Conservation (phyloP, 331 rosid genomes). For the Cydonia oblonga region DNA sequence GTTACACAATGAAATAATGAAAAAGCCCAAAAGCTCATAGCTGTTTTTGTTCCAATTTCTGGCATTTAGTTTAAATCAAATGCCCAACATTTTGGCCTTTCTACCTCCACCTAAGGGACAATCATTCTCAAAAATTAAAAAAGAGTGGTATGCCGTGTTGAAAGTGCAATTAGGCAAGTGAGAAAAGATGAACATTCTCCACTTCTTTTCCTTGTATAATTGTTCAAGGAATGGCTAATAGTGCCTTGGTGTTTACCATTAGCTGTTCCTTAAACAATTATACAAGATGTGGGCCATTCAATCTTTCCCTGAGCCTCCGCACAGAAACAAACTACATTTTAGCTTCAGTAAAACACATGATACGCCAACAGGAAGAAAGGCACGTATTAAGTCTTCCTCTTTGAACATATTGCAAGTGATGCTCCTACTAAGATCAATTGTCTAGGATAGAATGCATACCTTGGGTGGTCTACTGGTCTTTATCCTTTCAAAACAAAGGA, state of each 20-base stretch:
- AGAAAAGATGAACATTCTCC: not conserved
- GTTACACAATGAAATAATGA: not conserved
- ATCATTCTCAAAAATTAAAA: not conserved
- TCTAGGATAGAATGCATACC: not conserved
- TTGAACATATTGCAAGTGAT: not conserved
- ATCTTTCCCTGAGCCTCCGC: not conserved
- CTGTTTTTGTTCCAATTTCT: not conserved
- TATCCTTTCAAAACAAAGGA: not conserved
- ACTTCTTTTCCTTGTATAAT: not conserved
- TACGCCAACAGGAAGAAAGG: not conserved
- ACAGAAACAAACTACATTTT: not conserved
- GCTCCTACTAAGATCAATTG: not conserved
- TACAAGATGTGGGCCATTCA: not conserved
- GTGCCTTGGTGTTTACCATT: not conserved
- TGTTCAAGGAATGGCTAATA: not conserved
- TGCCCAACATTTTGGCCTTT: not conserved
- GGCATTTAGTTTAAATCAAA: not conserved
- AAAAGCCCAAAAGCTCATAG: not conserved
- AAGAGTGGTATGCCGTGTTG: not conserved
- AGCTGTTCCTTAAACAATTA: not conserved
- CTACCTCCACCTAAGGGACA: not conserved
- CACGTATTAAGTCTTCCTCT: not conserved
- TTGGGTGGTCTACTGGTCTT: not conserved
- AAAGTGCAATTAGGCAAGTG: not conserved
- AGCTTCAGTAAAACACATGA: not conserved